Evolutionary conservation across 1,139 yeast genomes (phyloP).

Genomic region (Yamadazyma kanchanaburiensis): DNA sequence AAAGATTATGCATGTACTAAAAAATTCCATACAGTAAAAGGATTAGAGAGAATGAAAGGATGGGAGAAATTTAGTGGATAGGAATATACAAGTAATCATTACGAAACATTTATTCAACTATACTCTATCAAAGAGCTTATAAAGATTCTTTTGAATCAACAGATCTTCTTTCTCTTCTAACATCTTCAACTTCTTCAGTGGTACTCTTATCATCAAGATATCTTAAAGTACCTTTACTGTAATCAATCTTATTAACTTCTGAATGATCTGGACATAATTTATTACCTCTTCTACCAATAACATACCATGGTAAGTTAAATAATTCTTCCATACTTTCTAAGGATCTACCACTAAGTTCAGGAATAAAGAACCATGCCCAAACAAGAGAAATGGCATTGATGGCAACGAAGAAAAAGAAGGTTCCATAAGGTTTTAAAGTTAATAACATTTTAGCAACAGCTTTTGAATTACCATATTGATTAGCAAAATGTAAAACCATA

Average conservation of each 20-base stretch:
- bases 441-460: conserved; percentile 54
- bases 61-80: conserved; percentile 60
- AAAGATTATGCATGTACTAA: conserved; percentile 84
- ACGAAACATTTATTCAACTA: no score
- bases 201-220: conserved; percentile 11
- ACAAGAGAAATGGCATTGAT: conserved; percentile 37
- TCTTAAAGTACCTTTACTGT: conserved; percentile 9
- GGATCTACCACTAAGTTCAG: conserved; percentile 52
- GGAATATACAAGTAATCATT: background rate
- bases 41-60: conserved; percentile 64
- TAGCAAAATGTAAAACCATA: conserved; percentile 58
- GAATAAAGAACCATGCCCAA: conserved; percentile 53
- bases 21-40: conserved; percentile 61
- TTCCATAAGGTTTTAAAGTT: conserved; percentile 47
- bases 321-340: conserved; percentile 58
- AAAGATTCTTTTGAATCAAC: no score
- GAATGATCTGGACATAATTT: conserved; percentile 53
- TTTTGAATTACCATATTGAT: conserved; percentile 59
- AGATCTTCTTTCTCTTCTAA: conserved; percentile 6
- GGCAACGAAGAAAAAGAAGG: conserved; percentile 52
- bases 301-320: conserved; percentile 58
- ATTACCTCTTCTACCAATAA: conserved; percentile 52
- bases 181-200: conserved; percentile 13
- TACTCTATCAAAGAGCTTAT: no score
- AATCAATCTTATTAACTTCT: conserved; percentile 20